A percentile compares a stretch with the other conserved stretches of the same genome.
Conservation (phyloP, 495 filamentous ascomycete species). For the Daldinia concentrica region DNA sequence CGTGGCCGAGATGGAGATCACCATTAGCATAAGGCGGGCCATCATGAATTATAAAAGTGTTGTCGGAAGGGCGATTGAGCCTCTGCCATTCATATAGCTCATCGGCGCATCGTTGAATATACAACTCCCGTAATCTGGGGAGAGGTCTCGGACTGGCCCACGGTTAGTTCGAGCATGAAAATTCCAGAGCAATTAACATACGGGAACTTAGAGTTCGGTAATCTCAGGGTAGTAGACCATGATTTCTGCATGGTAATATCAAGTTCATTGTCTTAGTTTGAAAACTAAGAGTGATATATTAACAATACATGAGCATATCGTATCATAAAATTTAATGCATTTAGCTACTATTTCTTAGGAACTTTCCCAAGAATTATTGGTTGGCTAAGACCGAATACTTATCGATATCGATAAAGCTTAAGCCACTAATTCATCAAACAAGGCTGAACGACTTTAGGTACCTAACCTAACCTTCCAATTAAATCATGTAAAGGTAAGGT, state of each 20-base stretch:
- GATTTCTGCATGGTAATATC: conserved; percentile 57
- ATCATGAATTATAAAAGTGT: conserved; percentile 87
- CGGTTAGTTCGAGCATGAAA: conserved; percentile 32
- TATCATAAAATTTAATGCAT: conserved; percentile 8
- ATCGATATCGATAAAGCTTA: neutral
- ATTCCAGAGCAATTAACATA: conserved; percentile 44
- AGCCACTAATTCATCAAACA: neutral
- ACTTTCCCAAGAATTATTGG: neutral
- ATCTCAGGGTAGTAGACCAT: conserved; percentile 59
- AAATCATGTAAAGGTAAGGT: neutral
- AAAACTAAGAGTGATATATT: neutral
- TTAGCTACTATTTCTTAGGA: neutral
- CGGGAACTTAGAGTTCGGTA: conserved; percentile 61
- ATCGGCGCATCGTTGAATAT: conserved; percentile 82
- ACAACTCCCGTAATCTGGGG: conserved; percentile 60
- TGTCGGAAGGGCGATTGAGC: conserved; percentile 62
- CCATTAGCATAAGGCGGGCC: conserved; percentile 98
- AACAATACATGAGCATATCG: conserved; percentile 8
- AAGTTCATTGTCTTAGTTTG: conserved; percentile 30
- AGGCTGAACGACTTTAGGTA: neutral
- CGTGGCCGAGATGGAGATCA: conserved; percentile 93
- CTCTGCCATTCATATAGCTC: conserved; percentile 88
- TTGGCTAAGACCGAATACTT: neutral
- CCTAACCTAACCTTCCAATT: too few relatives aligned
- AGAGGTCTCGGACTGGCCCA: conserved; percentile 57